Percentiles rank a stretch among this genome's conserved stretches.
These are phyloP conservation scores for Vaccinium vitisidaea DNA, from an alignment of 148 eudicot genomes.

Conservation along the genomic window DNA sequence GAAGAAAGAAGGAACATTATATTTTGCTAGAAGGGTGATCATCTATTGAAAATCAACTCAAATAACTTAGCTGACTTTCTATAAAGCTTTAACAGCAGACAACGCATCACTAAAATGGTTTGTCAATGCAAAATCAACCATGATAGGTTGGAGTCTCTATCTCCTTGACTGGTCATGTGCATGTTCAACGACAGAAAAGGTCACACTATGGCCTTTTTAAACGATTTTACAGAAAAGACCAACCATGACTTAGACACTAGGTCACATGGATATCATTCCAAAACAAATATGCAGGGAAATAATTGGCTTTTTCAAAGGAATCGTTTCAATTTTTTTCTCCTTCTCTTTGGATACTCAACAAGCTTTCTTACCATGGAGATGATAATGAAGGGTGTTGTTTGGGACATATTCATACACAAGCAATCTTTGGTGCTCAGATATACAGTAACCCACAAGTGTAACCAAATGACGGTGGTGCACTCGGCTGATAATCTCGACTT, in stretches of 20 bases:
- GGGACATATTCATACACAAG: constrained; percentile 92
- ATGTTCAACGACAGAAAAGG: not conserved
- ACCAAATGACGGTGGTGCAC: constrained; percentile 96
- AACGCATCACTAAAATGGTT: not conserved
- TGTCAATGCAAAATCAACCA: not conserved
- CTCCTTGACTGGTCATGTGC: not conserved
- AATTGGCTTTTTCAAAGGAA: constrained; percentile 7
- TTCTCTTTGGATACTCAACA: not conserved
- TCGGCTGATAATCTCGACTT: constrained; percentile 94
- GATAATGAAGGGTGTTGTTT: constrained; percentile 78
- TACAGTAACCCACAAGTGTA: constrained; percentile 93
- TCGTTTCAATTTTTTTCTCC: not conserved
- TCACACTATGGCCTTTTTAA: not conserved
- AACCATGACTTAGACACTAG: not conserved
- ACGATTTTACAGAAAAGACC: not conserved
- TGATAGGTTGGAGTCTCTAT: not conserved
- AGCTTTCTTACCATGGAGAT: constrained; percentile 72
- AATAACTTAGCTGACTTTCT: not conserved
- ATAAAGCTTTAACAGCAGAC: not conserved
- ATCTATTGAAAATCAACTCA: not conserved
- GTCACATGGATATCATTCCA: not conserved
- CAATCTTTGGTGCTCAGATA: constrained; percentile 68
- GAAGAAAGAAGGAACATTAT: not conserved
- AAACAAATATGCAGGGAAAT: not conserved
- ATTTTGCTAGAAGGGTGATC: not conserved